phyloP scores from a whole-genome alignment of 176 grass and related monocot species.

The Calamus simplicifolius region DNA sequence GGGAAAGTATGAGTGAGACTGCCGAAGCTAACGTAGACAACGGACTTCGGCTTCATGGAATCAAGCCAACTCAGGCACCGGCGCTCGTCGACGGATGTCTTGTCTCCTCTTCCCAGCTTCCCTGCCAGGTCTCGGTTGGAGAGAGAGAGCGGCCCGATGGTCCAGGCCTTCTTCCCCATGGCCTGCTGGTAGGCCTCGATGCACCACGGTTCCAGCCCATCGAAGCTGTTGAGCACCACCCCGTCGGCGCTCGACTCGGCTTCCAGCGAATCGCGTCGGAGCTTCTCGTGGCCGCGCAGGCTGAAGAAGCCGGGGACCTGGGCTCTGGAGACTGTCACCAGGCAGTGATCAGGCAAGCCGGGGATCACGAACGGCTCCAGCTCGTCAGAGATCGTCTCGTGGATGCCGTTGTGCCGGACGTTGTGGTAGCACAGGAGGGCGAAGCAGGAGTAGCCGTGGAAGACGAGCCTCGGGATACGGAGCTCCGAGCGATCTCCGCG shows the following conservation, averaged over 20 bases:
- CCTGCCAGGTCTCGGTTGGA: slow-evolving; percentile 17
- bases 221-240: slow-evolving; percentile 55
- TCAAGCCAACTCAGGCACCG: slow-evolving; percentile 2
- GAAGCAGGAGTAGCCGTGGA: slow-evolving; percentile 47
- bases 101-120: background rate
- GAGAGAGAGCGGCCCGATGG: slow-evolving; percentile 41
- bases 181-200: slow-evolving; percentile 16
- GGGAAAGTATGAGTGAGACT: background rate
- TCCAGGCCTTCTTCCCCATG: slow-evolving; percentile 39
- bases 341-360: slow-evolving; percentile 14
- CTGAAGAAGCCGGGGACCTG: slow-evolving; percentile 26
- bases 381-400: slow-evolving; percentile 11
- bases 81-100: background rate
- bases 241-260: slow-evolving; percentile 30
- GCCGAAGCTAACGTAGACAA: slow-evolving; percentile 7
- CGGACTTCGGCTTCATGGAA: background rate
- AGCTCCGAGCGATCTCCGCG: slow-evolving; percentile 31
- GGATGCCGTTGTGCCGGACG: slow-evolving; percentile 29
- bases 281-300: no score
- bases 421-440: slow-evolving; percentile 29
- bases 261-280: background rate
- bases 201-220: slow-evolving; percentile 29
- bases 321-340: slow-evolving; percentile 21
- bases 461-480: slow-evolving; percentile 29
- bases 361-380: slow-evolving; percentile 33